Conservation (phyloP, 2,329 filamentous ascomycete genomes). For the Phialophora verrucosa region DNA sequence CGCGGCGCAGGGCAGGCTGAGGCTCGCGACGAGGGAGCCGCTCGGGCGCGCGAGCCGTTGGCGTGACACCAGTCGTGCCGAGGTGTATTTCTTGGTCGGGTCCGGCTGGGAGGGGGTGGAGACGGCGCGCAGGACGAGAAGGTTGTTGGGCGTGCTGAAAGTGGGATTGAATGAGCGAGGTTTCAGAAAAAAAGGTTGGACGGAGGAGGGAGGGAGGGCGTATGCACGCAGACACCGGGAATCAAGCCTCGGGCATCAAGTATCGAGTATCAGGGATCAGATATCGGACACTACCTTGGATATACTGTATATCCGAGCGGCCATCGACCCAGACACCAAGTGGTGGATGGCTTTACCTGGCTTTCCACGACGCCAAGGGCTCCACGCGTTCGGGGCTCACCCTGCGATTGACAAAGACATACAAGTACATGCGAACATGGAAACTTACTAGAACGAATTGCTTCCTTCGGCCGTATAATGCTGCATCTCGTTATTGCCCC, state of each 20-base stretch:
- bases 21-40: conserved; percentile 36
- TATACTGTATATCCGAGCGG: too few relatives aligned
- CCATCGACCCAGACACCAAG: too few relatives aligned
- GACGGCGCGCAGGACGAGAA: conserved; percentile 38
- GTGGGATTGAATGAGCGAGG: neutral
- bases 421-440: neutral
- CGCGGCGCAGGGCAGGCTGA: conserved; percentile 34
- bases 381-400: too few relatives aligned
- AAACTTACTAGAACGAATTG: conserved; percentile 37
- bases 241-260: too few relatives aligned
- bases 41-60: conserved; percentile 34
- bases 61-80: conserved; percentile 37
- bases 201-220: neutral
- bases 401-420: too few relatives aligned
- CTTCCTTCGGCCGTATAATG: conserved; percentile 33
- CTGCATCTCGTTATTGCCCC: conserved; percentile 40
- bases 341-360: too few relatives aligned
- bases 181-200: neutral
- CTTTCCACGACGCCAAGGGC: too few relatives aligned
- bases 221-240: neutral
- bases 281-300: too few relatives aligned
- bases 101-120: conserved; percentile 29
- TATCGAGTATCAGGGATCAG: too few relatives aligned
- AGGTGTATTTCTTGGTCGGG: conserved; percentile 36
- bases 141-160: conserved; percentile 31